Evolutionary conservation across 140 eudicot genomes (phyloP), one percentile per base, ranked within the genome.

Genomic region (Senecio squalidus): DNA sequence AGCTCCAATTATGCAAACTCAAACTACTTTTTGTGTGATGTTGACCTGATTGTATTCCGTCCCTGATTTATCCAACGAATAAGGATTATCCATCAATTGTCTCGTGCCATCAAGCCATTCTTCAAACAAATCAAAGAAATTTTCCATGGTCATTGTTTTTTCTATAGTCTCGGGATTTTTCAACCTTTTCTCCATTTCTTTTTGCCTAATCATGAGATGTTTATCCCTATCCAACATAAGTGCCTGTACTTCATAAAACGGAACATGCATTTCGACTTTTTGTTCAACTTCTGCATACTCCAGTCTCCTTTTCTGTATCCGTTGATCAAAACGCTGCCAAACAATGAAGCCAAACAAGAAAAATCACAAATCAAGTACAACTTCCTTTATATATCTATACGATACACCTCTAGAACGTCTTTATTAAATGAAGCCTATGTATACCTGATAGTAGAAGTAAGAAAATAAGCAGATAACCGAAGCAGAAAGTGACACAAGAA

Each of bases 1-100:
- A 31, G 38, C n/a, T n/a, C n/a, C n/a, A n/a, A n/a, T n/a, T n/a
- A n/a, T n/a, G n/a, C n/a, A 33, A 6, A 33, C 1, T 33, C 9
- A 33, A 11, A 33, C 39, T 33, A 3, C 9, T 33, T 7, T 33
- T 33, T 33, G 18, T 13, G 34, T 10, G 27, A 20, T 26, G 22
- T 29, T 27, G 4, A 53, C 60, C 60, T 53, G n/a, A 29, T 53
- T 9, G 41, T 53, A 53, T 53, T 53, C 39, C 0, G 40, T 53
- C 14, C n/a, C 14, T 53, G 36, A 26, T 5, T 16, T 8, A 8
- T 53, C 59, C 3, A 28, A 53, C 3, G 39, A 53, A 53, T 28
- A 27, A 2, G 41, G 60, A 53, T 53, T 20, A 53, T 53, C 60
- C 60, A 53, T 53, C 7, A 28, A 15, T 9, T 8, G 22, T 27